Conservation (phyloP, 345 rosid species). For the Citrus reticulata region DNA sequence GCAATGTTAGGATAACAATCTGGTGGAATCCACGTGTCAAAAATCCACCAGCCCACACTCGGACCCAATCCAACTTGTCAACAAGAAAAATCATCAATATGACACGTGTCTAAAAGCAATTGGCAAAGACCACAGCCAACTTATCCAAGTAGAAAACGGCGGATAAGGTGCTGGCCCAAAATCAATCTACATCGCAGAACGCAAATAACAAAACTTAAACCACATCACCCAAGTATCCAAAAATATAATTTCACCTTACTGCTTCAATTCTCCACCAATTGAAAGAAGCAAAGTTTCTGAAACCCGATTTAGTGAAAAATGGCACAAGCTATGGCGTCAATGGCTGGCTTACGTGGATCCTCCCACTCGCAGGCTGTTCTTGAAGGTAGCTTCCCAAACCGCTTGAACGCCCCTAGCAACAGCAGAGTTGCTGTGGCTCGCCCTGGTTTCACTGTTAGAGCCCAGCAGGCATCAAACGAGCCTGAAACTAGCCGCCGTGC, state of each 20-base stretch:
- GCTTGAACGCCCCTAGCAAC: slow-evolving; percentile 27
- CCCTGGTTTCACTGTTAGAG: slow-evolving; percentile 47
- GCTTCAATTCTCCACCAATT: not conserved
- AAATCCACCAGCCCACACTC: not conserved
- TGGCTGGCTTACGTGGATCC: slow-evolving; percentile 66
- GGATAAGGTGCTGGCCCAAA: slow-evolving; percentile 39
- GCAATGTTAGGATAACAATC: too few relatives aligned
- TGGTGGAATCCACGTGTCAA: slow-evolving; percentile 30
- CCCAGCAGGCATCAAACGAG: slow-evolving; percentile 46
- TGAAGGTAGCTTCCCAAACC: slow-evolving; percentile 61
- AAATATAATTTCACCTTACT: slow-evolving; percentile 32
- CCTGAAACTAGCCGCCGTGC: slow-evolving; percentile 74
- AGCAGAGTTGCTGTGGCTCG: slow-evolving; percentile 28
- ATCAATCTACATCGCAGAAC: slow-evolving; percentile 49
- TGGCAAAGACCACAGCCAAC: slow-evolving; percentile 40
- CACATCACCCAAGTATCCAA: not conserved
- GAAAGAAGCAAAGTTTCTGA: not conserved
- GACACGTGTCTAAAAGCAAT: slow-evolving; percentile 19
- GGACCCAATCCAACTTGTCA: slow-evolving; percentile 36
- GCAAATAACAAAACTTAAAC: slow-evolving; percentile 2
- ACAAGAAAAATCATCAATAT: not conserved
- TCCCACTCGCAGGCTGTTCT: slow-evolving; percentile 64
- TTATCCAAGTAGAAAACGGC: slow-evolving; percentile 47
- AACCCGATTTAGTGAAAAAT: slow-evolving; percentile 13
- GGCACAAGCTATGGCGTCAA: slow-evolving; percentile 77